These are phyloP conservation scores for Pulveroboletus sp. DNA, from an alignment of 768 basidiomycete genomes.

Conservation along the genomic window DNA sequence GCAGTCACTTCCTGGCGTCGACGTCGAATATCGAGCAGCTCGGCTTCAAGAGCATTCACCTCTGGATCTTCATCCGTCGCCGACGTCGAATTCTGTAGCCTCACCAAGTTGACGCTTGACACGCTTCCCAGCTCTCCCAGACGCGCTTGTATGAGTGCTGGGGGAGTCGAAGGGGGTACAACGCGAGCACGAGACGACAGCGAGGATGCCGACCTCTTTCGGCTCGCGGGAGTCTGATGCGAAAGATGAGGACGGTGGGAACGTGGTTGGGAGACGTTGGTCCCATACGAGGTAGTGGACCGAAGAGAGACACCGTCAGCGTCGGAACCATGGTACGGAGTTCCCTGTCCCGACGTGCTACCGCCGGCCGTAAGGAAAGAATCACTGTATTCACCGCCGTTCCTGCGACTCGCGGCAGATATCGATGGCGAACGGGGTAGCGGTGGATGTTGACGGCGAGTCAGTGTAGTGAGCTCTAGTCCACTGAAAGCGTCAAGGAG, in stretches of 20 bases:
- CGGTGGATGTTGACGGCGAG: slow-evolving; percentile 30
- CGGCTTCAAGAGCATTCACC: slow-evolving; percentile 41
- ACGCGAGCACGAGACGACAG: slow-evolving; percentile 44
- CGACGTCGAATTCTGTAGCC: slow-evolving; percentile 29
- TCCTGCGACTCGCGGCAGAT: slow-evolving; percentile 23
- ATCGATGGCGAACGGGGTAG: slow-evolving; percentile 29
- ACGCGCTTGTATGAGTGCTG: slow-evolving; percentile 27
- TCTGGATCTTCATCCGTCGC: slow-evolving; percentile 35
- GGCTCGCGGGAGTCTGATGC: slow-evolving; percentile 38
- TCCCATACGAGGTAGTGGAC: slow-evolving; percentile 48
- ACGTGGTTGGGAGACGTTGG: slow-evolving; percentile 43
- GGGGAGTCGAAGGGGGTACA: slow-evolving; percentile 33
- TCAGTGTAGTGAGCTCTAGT: slow-evolving; percentile 65
- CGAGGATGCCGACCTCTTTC: slow-evolving; percentile 62
- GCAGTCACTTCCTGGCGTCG: slow-evolving; percentile 65
- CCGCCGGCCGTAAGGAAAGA: slow-evolving; percentile 21
- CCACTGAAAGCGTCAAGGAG: slow-evolving; percentile 79
- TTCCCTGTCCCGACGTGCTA: slow-evolving; percentile 28
- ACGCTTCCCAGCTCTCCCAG: slow-evolving; percentile 35
- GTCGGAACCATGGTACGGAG: slow-evolving; percentile 35
- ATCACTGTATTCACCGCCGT: slow-evolving; percentile 24
- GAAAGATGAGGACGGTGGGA: slow-evolving; percentile 40
- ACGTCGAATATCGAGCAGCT: slow-evolving; percentile 65
- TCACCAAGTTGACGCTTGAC: slow-evolving; percentile 48
- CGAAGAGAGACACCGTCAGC: slow-evolving; percentile 48